Percentiles rank a stretch among this genome's conserved stretches.
These are phyloP conservation scores for Ceratobasidium sp. DNA, from an alignment of 1,284 basidiomycete species.

Conservation along the genomic window DNA sequence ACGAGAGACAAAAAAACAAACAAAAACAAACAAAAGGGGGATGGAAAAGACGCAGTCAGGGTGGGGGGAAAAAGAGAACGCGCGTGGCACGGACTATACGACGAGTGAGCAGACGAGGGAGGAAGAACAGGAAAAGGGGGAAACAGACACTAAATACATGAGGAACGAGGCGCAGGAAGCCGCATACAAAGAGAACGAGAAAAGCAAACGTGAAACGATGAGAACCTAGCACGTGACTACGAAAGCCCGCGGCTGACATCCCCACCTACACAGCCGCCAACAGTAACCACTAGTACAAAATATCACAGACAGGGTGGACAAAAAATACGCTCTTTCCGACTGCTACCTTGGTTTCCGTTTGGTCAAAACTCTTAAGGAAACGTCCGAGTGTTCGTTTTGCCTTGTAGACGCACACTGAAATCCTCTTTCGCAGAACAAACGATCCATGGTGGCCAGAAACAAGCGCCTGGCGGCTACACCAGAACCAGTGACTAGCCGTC, in stretches of 20 bases:
- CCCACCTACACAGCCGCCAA: no score
- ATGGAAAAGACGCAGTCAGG: constrained; percentile 14
- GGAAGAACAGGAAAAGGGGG: constrained; percentile 2
- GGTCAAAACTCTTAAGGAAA: no score
- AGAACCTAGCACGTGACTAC: background rate
- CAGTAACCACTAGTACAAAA: no score
- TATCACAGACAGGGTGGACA: no score
- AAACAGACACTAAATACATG: background rate
- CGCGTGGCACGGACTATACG: constrained; percentile 17
- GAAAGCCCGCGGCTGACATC: background rate
- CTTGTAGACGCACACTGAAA: no score
- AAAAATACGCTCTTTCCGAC: no score
- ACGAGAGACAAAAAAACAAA: background rate
- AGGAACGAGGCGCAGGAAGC: constrained; percentile 7
- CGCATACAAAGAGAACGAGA: constrained; percentile 16
- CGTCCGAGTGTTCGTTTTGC: no score
- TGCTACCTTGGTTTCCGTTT: no score
- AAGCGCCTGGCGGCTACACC: no score
- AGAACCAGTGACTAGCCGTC: no score
- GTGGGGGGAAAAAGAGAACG: constrained; percentile 8
- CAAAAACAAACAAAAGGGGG: background rate
- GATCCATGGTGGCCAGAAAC: no score
- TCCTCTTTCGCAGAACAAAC: no score
- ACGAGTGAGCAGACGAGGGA: constrained; percentile 17
- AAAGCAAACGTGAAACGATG: background rate